These are phyloP conservation scores for Marsdenia floribunda DNA, from an alignment of 257 asterid genomes.

Conservation along the genomic window DNA sequence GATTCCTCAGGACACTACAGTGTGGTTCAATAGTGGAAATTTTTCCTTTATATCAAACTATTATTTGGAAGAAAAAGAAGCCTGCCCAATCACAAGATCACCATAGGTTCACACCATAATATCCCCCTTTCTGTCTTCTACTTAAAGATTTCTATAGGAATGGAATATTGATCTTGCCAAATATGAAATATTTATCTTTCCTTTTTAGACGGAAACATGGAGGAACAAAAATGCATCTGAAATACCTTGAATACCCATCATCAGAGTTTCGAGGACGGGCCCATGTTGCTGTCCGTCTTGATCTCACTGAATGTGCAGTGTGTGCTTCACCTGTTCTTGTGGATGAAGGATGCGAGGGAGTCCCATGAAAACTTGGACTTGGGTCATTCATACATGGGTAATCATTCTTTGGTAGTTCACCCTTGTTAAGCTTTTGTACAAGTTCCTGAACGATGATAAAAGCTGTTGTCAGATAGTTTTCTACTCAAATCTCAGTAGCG, in stretches of 20 bases:
- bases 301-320: slow-evolving; percentile 92
- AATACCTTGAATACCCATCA: slow-evolving; percentile 96
- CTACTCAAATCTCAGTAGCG: not conserved
- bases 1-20: not conserved
- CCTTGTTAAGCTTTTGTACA: slow-evolving; percentile 74
- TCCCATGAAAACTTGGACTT: slow-evolving; percentile 72
- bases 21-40: not conserved
- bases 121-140: not conserved
- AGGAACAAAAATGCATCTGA: not conserved
- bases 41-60: not conserved
- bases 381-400: slow-evolving; percentile 98
- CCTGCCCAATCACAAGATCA: not conserved
- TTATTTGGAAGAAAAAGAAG: not conserved
- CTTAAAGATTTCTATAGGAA: not conserved
- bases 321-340: slow-evolving; percentile 46
- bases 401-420: slow-evolving; percentile 78
- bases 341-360: slow-evolving; percentile 46
- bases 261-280: slow-evolving; percentile 96
- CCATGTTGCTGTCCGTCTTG: slow-evolving; percentile 94
- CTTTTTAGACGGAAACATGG: too few relatives aligned
- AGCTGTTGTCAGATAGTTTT: not conserved
- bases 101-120: not conserved
- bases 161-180: not conserved
- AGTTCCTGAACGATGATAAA: slow-evolving; percentile 62
- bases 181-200: not conserved